Conservation (phyloP, 441 rosid genomes). For the Euphorbia corollata region DNA sequence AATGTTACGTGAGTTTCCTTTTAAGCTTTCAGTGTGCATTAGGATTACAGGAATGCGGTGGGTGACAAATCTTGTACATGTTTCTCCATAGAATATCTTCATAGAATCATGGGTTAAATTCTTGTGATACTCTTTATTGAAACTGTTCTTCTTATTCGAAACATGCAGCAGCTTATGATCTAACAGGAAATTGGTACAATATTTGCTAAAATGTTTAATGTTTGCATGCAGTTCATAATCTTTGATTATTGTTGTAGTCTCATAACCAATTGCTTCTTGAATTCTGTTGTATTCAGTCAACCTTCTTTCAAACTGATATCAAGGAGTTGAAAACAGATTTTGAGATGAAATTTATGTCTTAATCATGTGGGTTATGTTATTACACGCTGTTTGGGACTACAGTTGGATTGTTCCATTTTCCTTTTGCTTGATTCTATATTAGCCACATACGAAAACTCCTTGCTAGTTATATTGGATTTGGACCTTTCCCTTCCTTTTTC, state of each 20-base stretch:
- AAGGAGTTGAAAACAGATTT: neutral
- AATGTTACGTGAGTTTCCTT: neutral
- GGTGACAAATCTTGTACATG: neutral
- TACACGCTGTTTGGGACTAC: neutral
- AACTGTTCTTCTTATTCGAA: neutral
- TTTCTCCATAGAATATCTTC: neutral
- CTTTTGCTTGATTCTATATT: slow-evolving; percentile 1
- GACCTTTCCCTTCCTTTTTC: neutral
- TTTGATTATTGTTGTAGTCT: neutral
- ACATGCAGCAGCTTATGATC: too few species aligned
- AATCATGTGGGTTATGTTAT: neutral
- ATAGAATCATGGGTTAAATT: too few species aligned
- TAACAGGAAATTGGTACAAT: too few species aligned
- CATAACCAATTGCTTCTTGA: neutral
- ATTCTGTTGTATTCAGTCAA: neutral
- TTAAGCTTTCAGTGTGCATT: neutral
- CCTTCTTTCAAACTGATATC: neutral
- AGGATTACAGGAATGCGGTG: neutral
- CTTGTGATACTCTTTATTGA: neutral
- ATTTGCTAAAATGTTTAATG: too few species aligned
- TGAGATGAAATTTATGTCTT: neutral
- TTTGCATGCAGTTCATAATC: neutral
- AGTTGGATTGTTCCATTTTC: neutral
- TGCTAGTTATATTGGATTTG: neutral
- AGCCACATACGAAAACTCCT: neutral